These are phyloP conservation scores for Citropsis articulata DNA, from an alignment of 345 rosid genomes.

Conservation along the genomic window DNA sequence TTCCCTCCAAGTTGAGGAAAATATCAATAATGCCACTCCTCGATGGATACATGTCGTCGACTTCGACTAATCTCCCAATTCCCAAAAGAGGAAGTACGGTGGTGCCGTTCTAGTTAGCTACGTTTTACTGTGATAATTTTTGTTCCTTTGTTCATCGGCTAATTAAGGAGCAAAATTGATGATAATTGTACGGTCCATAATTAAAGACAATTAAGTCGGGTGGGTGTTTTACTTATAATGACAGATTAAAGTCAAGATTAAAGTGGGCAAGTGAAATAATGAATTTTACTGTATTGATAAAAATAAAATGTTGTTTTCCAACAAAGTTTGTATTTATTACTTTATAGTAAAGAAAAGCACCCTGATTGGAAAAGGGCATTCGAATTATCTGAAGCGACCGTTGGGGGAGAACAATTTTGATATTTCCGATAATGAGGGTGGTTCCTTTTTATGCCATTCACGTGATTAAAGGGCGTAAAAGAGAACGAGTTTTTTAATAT, in stretches of 20 bases:
- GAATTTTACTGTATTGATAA: background rate
- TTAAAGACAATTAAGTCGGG: background rate
- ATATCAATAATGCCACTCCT: conserved; percentile 26
- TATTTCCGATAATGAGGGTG: conserved; percentile 24
- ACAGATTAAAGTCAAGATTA: background rate
- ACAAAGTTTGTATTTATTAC: too few species aligned
- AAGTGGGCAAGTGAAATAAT: background rate
- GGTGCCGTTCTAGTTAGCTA: too few species aligned
- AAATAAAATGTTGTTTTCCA: background rate
- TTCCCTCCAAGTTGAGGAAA: background rate
- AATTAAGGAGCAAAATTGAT: background rate
- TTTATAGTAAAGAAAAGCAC: background rate
- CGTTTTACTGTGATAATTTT: background rate
- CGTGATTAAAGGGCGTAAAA: conserved; percentile 18
- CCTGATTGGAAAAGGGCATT: background rate
- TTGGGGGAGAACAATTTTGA: conserved; percentile 9
- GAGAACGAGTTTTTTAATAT: background rate
- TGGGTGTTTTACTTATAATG: background rate
- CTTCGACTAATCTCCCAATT: too few species aligned
- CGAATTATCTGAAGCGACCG: conserved; percentile 13
- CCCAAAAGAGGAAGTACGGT: too few species aligned
- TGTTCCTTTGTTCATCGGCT: background rate
- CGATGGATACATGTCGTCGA: background rate
- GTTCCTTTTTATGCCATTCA: conserved; percentile 15
- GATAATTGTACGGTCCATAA: background rate